phyloP scores from a whole-genome alignment of 225 moss, liverwort and hornwort species.

The Rhytidiadelphus loreus region DNA sequence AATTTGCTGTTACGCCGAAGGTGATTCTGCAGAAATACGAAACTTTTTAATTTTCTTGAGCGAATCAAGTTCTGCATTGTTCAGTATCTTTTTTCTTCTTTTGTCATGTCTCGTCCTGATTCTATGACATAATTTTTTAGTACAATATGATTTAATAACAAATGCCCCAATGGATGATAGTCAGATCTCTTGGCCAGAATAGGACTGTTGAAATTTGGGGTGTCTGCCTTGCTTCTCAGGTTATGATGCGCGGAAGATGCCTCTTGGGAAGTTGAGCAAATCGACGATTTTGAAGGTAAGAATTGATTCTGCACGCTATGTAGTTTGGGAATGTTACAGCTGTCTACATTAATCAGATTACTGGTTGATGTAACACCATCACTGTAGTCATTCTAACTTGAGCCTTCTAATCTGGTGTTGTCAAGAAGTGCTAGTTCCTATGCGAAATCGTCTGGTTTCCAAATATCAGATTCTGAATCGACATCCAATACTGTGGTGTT shows the following conservation, averaged over 20 bases:
- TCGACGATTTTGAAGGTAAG: slow-evolving; percentile 81
- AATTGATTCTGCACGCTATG: background rate
- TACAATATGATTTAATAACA: background rate
- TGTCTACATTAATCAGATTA: background rate
- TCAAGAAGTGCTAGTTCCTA: background rate
- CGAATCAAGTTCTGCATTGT: background rate
- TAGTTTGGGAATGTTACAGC: background rate
- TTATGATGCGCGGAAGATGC: slow-evolving; percentile 95
- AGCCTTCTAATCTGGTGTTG: background rate
- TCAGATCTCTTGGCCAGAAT: background rate
- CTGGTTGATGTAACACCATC: background rate
- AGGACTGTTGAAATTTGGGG: background rate
- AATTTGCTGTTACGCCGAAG: background rate
- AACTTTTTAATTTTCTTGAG: background rate
- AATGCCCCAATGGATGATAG: background rate
- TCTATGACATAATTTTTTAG: background rate
- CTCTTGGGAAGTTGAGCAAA: slow-evolving; percentile 97
- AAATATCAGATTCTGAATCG: background rate
- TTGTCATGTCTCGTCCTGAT: background rate
- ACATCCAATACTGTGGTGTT: background rate
- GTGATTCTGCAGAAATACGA: background rate
- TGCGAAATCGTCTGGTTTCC: background rate
- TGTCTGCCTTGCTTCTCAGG: slow-evolving; percentile 29
- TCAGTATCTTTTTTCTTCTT: background rate
- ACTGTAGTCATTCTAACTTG: background rate